These are phyloP conservation scores for Cornus controversa DNA, from an alignment of 148 eudicot genomes.

Conservation along the genomic window DNA sequence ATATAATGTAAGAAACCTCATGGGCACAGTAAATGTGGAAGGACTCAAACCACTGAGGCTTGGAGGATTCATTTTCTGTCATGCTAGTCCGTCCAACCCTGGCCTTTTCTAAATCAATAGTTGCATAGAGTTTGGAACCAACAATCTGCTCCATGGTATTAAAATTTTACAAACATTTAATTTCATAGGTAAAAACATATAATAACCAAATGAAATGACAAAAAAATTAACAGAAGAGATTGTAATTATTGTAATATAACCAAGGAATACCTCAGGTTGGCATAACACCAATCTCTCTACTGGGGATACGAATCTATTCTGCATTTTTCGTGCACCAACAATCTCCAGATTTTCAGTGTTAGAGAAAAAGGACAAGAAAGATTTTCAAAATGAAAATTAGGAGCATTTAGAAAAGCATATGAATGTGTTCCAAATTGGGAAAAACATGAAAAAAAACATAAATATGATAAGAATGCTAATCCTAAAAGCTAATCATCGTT, in stretches of 20 bases:
- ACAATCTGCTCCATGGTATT: constrained; percentile 23
- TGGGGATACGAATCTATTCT: constrained; percentile 38
- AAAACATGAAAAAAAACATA: no score
- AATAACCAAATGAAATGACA: background rate
- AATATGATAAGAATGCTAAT: no score
- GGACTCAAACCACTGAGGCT: constrained; percentile 58
- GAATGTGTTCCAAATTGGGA: background rate
- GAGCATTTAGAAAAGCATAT: background rate
- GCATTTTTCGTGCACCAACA: constrained; percentile 31
- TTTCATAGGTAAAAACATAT: background rate
- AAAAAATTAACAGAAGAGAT: no score
- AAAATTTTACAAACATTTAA: background rate
- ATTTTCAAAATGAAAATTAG: background rate
- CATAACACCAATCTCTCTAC: constrained; percentile 40
- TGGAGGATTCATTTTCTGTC: constrained; percentile 31
- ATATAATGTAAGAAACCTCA: constrained; percentile 44
- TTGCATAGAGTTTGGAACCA: constrained; percentile 57
- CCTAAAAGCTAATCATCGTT: no score
- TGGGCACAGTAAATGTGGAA: constrained; percentile 71
- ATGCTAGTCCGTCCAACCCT: constrained; percentile 63
- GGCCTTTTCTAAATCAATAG: constrained; percentile 66
- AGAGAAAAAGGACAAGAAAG: background rate
- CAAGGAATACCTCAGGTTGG: constrained; percentile 42
- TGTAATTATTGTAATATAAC: background rate
- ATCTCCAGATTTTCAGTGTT: constrained; percentile 17